These are phyloP conservation scores for Trifolium repens DNA, from an alignment of 306 rosid species.

Conservation along the genomic window DNA sequence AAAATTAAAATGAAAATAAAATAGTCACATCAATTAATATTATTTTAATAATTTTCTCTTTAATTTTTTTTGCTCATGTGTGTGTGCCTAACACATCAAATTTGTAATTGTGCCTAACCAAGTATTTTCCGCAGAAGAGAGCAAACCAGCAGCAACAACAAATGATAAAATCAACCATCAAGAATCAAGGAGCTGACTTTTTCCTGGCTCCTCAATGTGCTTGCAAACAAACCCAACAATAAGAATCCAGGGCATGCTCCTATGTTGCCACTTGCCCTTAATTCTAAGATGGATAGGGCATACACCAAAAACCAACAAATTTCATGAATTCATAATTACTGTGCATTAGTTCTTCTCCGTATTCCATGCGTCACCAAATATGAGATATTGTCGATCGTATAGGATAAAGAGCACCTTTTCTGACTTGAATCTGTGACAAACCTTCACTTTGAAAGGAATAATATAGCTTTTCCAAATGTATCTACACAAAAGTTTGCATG, in stretches of 20 bases:
- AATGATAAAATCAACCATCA: constrained; percentile 2
- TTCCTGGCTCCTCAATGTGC: constrained; percentile 13
- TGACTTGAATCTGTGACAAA: constrained; percentile 26
- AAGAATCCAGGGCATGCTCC: constrained; percentile 28
- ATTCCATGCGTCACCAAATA: constrained; percentile 29
- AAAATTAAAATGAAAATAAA: no score
- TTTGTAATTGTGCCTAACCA: no score
- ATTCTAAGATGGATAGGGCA: constrained; percentile 15
- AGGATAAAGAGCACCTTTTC: constrained; percentile 17
- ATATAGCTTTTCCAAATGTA: not conserved
- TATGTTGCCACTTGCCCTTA: constrained; percentile 4
- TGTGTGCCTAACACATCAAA: no score
- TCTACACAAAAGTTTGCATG: constrained; percentile 23
- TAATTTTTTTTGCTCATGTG: no score
- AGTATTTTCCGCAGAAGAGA: no score
- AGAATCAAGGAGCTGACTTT: constrained; percentile 24
- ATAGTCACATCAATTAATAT: no score
- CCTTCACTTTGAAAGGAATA: constrained; percentile 21
- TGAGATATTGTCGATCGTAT: constrained; percentile 12
- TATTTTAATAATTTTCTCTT: no score
- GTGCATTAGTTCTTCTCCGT: constrained; percentile 1
- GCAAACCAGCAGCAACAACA: constrained; percentile 34
- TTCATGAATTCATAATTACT: constrained; percentile 30
- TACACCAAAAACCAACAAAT: not conserved
- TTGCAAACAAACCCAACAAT: constrained; percentile 22